Evolutionary conservation across 352 stramenopile genomes (phyloP).

Genomic region (Aphanomyces stellatus): DNA sequence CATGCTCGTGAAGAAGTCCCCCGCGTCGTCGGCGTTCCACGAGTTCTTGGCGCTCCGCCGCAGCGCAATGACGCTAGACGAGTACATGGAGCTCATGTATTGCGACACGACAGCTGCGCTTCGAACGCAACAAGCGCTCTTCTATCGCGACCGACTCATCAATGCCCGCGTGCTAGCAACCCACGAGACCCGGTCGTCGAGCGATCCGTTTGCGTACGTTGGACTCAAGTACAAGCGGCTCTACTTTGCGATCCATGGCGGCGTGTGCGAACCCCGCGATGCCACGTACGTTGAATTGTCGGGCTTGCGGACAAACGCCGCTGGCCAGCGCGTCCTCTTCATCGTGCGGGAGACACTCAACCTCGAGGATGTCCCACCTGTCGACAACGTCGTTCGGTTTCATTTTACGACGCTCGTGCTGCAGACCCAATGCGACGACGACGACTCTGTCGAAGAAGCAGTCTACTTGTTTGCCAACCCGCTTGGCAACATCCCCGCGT

Average conservation of each 20-base stretch:
- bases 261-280: slow-evolving; percentile 4
- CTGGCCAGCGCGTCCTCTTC: not conserved
- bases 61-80: not conserved
- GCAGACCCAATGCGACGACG: not conserved
- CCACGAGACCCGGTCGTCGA: not conserved
- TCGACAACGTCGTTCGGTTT: slow-evolving; percentile 11
- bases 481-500: not conserved
- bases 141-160: not conserved
- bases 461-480: not conserved
- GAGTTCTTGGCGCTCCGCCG: not conserved
- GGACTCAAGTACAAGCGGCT: not conserved
- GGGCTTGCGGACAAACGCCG: not conserved
- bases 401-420: not conserved
- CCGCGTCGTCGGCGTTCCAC: not conserved
- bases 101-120: slow-evolving; percentile 3
- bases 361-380: not conserved
- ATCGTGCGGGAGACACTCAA: not conserved
- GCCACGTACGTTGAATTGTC: slow-evolving; percentile 7
- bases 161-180: not conserved
- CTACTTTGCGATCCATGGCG: not conserved
- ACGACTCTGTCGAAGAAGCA: not conserved
- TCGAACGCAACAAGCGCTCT: not conserved
- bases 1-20: not conserved
- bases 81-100: slow-evolving; percentile 17
- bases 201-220: not conserved